Base-by-base conservation (phyloP, 208 protist species). In the Herpetomonas muscarum region DNA sequence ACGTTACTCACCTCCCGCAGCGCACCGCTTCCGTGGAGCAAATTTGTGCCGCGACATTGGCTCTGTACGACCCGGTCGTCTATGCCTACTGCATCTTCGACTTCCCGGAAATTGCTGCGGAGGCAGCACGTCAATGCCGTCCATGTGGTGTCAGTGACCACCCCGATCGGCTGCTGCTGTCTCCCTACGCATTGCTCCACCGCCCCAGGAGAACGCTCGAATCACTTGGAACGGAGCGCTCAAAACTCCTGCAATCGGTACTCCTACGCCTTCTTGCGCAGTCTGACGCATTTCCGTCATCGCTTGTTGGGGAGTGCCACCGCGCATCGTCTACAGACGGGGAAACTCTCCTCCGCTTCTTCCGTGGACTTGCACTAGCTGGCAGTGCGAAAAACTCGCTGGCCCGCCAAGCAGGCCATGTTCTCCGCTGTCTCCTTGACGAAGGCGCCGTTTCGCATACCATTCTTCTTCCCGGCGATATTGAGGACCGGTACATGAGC, bases 51-150 rank as follows among this genome's bases (percentile, higher is more conserved):
- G 55, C 62, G 34, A 74, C 81, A 17, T 2, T 55, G 1, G 53
- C 42, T 13, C 36, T 60, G 3, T 76, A 65, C 46, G 63, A 73
- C 21, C 41, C 63, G 0, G 42, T 59, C 26, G 72, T 71, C 13
- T 87, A 83, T 49, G 59, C 72, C 45, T 87, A 87, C 61, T 49
- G 58, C 25, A 25, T 73, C 0, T 80, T 76, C 28, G 75, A 87
- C 30, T 34, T 73, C 6, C 39, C 74, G 4, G 32, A 50, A 1
- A 72, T 87, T 28, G 3, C 71, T 22, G 39, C 68, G 29, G 31
- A 29, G 3, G 56, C 65, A 9, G 46, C 26, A 2, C 13, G 55
- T 39, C 26, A 69, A 0, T 24, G 48, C 3, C 24, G 37, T 4
- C n/a, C n/a, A n/a, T n/a, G n/a, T n/a, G n/a, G n/a, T n/a, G n/a